Conservation (phyloP, 2,329 filamentous ascomycete genomes). For the Botryosphaeria agaves region DNA sequence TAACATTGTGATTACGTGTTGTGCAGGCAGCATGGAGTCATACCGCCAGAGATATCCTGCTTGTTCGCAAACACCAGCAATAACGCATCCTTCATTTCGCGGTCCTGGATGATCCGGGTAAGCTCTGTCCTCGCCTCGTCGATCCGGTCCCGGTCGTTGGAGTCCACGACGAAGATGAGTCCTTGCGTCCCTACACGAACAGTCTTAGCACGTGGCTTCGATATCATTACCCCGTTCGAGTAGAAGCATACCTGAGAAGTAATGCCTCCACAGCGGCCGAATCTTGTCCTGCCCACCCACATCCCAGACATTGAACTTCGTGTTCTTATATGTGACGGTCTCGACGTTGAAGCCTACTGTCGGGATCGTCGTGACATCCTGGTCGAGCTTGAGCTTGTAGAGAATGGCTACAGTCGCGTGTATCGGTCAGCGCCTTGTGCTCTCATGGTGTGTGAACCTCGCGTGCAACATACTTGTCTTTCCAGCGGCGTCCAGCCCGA, state of each 20-base stretch:
- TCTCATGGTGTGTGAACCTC: background rate
- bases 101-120: conserved; percentile 96
- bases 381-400: conserved; percentile 99
- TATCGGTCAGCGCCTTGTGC: conserved; percentile 1
- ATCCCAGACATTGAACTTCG: conserved; percentile 99
- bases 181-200: conserved; percentile 76
- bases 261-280: conserved; percentile 96
- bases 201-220: background rate
- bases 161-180: conserved; percentile 99
- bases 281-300: conserved; percentile 99
- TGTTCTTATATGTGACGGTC: conserved; percentile 99
- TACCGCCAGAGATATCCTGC: conserved; percentile 83
- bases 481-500: conserved; percentile 90
- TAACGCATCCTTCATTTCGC: conserved; percentile 93
- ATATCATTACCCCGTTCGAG: background rate
- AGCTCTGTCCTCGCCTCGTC: conserved; percentile 93
- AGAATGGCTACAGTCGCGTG: conserved; percentile 47
- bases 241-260: conserved; percentile 61
- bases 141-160: conserved; percentile 95
- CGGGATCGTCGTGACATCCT: conserved; percentile 97
- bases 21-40: conserved; percentile 21
- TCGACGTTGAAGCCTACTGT: conserved; percentile 99
- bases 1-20: background rate
- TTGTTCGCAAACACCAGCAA: conserved; percentile 99
- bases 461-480: conserved; percentile 53